A percentile compares a stretch with the other conserved stretches of the same genome.
phyloP scores from a whole-genome alignment of 331 rosid genomes.

The Arachis monticola region DNA sequence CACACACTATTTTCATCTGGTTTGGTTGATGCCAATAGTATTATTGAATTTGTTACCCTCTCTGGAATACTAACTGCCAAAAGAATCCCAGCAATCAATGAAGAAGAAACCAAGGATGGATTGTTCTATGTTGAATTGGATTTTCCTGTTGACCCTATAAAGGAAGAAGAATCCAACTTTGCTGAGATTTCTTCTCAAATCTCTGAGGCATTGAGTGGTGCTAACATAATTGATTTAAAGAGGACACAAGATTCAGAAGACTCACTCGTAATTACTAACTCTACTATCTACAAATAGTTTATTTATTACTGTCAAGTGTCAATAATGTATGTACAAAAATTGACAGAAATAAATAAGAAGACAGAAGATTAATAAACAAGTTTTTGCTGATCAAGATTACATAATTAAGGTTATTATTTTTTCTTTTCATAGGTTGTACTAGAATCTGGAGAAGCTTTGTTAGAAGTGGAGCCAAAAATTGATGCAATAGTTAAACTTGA shows the following conservation, averaged over 20 bases:
- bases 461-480: conserved; percentile 59
- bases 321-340: no score
- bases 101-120: conserved; percentile 37
- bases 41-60: conserved; percentile 59
- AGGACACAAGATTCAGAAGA: conserved; percentile 43
- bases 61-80: conserved; percentile 65
- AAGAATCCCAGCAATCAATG: conserved; percentile 39
- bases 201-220: conserved; percentile 56
- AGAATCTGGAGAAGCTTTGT: conserved; percentile 51
- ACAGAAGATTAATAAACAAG: no score
- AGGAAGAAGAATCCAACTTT: conserved; percentile 39
- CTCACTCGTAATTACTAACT: conserved; percentile 53
- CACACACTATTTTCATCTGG: conserved; percentile 57
- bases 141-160: conserved; percentile 48
- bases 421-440: conserved; percentile 59
- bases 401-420: conserved; percentile 21
- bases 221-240: conserved; percentile 55
- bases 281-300: background rate
- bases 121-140: conserved; percentile 55
- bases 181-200: conserved; percentile 46
- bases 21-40: conserved; percentile 40
- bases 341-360: no score
- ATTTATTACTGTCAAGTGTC: no score
- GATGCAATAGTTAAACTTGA: conserved; percentile 59
- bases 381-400: background rate